Conservation (phyloP, 768 basidiomycete genomes). For the Psilocybe subaeruginosa region DNA sequence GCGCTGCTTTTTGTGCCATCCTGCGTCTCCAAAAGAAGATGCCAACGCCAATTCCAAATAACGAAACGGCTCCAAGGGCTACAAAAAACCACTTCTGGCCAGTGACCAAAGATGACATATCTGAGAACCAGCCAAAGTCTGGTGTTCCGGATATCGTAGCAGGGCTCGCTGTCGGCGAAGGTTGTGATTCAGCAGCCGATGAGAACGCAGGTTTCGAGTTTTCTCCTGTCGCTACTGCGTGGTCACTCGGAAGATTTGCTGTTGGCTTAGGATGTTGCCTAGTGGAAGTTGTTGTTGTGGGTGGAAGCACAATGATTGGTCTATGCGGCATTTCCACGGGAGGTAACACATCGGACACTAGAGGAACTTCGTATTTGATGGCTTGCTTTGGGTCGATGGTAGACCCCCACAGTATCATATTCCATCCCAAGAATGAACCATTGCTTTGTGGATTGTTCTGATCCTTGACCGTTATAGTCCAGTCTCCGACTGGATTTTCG, state of each 20-base stretch:
- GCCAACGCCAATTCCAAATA: constrained; percentile 72
- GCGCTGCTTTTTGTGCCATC: constrained; percentile 39
- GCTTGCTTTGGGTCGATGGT: constrained; percentile 72
- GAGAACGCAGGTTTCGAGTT: constrained; percentile 76
- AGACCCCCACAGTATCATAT: constrained; percentile 91
- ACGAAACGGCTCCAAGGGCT: constrained; percentile 73
- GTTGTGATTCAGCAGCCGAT: constrained; percentile 26
- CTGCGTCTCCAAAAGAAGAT: constrained; percentile 83
- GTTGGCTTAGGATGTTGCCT: constrained; percentile 86
- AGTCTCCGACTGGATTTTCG: constrained; percentile 87
- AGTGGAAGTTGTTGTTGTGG: constrained; percentile 37
- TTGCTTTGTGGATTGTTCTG: constrained; percentile 56
- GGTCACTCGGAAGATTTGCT: constrained; percentile 83
- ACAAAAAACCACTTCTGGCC: constrained; percentile 91
- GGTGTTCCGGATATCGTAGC: constrained; percentile 57
- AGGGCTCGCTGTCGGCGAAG: constrained; percentile 27
- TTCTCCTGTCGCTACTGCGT: constrained; percentile 79
- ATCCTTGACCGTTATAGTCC: constrained; percentile 89
- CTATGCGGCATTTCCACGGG: constrained; percentile 40
- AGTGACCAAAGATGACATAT: constrained; percentile 71
- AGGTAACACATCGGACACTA: constrained; percentile 51
- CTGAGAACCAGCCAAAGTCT: constrained; percentile 86
- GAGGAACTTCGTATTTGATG: constrained; percentile 61
- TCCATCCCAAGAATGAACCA: constrained; percentile 87
- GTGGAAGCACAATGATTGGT: constrained; percentile 34